These are phyloP conservation scores for Diplodia scrobiculata DNA, from an alignment of 2,329 filamentous ascomycete species.

Conservation along the genomic window DNA sequence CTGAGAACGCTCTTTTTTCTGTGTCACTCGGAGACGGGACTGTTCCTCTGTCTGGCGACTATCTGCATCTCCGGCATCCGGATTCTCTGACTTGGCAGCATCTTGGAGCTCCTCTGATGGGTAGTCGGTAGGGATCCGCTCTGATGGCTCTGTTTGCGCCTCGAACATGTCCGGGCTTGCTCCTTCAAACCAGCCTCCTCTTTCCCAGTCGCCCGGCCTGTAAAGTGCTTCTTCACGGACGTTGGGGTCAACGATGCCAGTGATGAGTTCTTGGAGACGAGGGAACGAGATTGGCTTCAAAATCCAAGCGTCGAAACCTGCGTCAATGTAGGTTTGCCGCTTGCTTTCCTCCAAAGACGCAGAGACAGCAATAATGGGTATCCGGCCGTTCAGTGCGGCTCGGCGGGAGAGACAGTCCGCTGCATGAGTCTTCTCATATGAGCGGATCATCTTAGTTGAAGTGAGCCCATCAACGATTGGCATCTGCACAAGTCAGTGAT, in stretches of 20 bases:
- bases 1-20: slow-evolving; percentile 28
- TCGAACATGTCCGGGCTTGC: slow-evolving; percentile 44
- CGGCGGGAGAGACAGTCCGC: slow-evolving; percentile 60
- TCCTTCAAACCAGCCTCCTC: slow-evolving; percentile 78
- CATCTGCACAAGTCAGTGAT: slow-evolving; percentile 63
- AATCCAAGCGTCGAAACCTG: slow-evolving; percentile 89
- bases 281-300: slow-evolving; percentile 84
- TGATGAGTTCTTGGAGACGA: slow-evolving; percentile 67
- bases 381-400: slow-evolving; percentile 63
- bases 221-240: slow-evolving; percentile 67
- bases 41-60: slow-evolving; percentile 36
- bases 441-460: slow-evolving; percentile 81
- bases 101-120: slow-evolving; percentile 33
- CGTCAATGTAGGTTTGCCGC: slow-evolving; percentile 67
- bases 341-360: slow-evolving; percentile 76
- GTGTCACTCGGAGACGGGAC: slow-evolving; percentile 33
- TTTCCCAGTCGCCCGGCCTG: slow-evolving; percentile 72
- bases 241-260: slow-evolving; percentile 66
- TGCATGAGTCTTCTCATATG: slow-evolving; percentile 62
- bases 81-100: slow-evolving; percentile 35
- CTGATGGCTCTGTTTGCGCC: slow-evolving; percentile 43
- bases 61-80: slow-evolving; percentile 32
- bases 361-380: slow-evolving; percentile 85
- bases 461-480: slow-evolving; percentile 83
- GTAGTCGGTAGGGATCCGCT: slow-evolving; percentile 26